phyloP scores from a whole-genome alignment of 495 filamentous ascomycete genomes.

The Podospora comata region DNA sequence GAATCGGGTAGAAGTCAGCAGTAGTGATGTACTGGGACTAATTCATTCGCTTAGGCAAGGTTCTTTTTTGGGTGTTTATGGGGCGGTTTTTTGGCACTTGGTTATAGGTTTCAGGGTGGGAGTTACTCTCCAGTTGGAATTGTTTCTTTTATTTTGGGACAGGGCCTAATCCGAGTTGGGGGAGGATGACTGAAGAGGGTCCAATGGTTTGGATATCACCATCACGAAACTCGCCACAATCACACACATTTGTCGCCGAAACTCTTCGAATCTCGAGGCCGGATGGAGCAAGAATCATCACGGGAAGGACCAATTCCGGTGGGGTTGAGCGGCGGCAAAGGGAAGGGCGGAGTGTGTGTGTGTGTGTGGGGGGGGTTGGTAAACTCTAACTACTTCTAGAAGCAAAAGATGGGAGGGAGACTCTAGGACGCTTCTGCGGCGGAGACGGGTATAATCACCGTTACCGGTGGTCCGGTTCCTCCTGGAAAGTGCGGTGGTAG shows the following conservation, averaged over 20 bases:
- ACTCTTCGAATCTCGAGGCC: background rate
- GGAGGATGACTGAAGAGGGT: background rate
- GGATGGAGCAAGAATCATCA: background rate
- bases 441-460: background rate
- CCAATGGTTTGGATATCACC: background rate
- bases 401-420: background rate
- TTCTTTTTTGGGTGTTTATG: background rate
- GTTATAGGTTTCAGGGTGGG: background rate
- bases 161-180: background rate
- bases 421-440: background rate
- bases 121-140: background rate
- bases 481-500: background rate
- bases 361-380: too few species aligned
- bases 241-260: background rate
- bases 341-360: too few species aligned
- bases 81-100: background rate
- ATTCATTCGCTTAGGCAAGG: background rate
- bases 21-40: background rate
- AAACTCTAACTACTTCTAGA: background rate
- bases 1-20: background rate
- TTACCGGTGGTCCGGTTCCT: background rate
- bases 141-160: background rate
- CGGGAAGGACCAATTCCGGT: background rate
- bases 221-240: background rate
- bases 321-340: too few species aligned